Percentiles rank a stretch among this genome's conserved stretches.
phyloP scores from a whole-genome alignment of 139 green algal species.

The Gonium pectorale region DNA sequence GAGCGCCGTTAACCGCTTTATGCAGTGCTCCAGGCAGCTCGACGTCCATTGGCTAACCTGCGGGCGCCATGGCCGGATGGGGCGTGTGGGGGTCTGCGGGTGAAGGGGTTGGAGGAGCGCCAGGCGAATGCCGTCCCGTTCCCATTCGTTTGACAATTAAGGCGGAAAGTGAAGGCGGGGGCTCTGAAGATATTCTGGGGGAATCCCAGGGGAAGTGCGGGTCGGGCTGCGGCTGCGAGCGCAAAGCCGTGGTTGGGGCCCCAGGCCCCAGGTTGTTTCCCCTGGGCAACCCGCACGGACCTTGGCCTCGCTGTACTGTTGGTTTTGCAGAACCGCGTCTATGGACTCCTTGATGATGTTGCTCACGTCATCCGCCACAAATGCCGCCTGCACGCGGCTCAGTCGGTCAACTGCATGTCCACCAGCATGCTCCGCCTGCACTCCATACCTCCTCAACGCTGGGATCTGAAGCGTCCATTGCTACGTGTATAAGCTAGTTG shows the following conservation, averaged over 20 bases:
- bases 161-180: too few relatives aligned
- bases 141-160: too few relatives aligned
- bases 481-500: neutral
- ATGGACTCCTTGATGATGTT: conserved; percentile 90
- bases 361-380: conserved; percentile 86
- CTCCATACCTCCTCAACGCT: conserved; percentile 22
- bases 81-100: neutral
- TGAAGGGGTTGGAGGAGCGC: neutral
- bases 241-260: neutral
- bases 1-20: conserved; percentile 77
- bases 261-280: too few relatives aligned
- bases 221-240: too few relatives aligned
- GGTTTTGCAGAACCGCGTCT: conserved; percentile 78
- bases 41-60: conserved; percentile 85
- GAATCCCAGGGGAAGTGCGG: too few relatives aligned
- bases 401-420: conserved; percentile 8
- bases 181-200: too few relatives aligned
- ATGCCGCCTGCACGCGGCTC: conserved; percentile 69
- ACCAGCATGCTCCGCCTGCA: neutral
- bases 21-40: conserved; percentile 75
- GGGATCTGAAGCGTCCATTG: conserved; percentile 25
- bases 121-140: too few relatives aligned
- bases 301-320: conserved; percentile 80
- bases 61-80: neutral
- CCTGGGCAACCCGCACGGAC: too few relatives aligned